These are phyloP conservation scores for Quercus rubra DNA, from an alignment of 306 rosid genomes.

Conservation along the genomic window DNA sequence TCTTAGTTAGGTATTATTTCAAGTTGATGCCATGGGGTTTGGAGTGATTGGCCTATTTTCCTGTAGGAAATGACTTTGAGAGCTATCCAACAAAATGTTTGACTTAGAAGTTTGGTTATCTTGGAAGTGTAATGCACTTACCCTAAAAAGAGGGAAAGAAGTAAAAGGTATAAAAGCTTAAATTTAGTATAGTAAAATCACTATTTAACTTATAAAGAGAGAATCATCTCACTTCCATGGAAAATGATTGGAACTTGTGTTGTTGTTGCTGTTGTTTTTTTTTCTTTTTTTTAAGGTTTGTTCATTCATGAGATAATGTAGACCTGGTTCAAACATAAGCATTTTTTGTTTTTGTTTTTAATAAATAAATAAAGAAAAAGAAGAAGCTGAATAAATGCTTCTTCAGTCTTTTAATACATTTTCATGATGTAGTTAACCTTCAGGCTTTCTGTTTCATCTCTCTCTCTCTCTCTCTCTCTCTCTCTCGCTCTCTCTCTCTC, in stretches of 20 bases:
- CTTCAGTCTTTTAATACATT: too few species aligned
- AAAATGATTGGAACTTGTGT: not conserved
- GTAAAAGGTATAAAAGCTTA: too few species aligned
- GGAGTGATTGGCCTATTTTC: not conserved
- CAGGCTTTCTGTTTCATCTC: not conserved
- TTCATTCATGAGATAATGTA: not conserved
- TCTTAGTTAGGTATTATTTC: conserved; percentile 1
- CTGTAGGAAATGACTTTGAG: conserved; percentile 3
- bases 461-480: too few species aligned
- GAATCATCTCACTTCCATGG: too few species aligned
- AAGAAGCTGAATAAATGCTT: too few species aligned
- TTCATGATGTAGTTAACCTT: not conserved
- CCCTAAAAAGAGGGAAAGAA: not conserved
- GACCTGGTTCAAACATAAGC: not conserved
- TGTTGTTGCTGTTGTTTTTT: not conserved
- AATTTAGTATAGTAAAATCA: too few species aligned
- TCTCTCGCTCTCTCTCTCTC: too few species aligned
- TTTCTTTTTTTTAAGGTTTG: too few species aligned
- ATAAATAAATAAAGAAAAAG: too few species aligned
- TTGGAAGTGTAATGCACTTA: not conserved
- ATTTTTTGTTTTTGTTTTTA: too few species aligned
- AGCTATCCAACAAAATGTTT: conserved; percentile 1
- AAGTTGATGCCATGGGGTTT: not conserved
- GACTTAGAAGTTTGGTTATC: not conserved
- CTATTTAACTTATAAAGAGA: too few species aligned